Base-by-base conservation (phyloP, 495 filamentous ascomycete genomes). In the Talaromyces ruber region DNA sequence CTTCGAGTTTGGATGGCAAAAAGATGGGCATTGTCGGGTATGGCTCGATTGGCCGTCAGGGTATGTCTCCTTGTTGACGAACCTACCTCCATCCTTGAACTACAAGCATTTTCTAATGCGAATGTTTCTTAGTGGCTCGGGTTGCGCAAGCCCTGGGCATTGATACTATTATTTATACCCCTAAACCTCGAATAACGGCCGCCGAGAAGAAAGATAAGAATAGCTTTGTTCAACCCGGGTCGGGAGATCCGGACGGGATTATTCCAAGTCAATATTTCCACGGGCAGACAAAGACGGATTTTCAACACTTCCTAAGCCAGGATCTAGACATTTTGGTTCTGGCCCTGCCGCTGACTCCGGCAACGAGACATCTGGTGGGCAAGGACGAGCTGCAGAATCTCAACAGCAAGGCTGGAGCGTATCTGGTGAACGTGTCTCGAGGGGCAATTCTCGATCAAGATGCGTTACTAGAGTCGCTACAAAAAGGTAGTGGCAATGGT, bases 121-220 rank as follows among this genome's bases (percentile, higher is more conserved):
- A 32, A 56, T 56, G 53, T 56, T 43, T n/a, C n/a, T n/a, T 24
- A 76, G 81, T 85, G 55, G 91, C 83, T 21, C 82, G 86, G 11
- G 79, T 94, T 0, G 84, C 82, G 4, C 79, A 82, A 4, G 88
- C 88, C 4, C 70, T 94, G 63, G 92, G 92, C 3, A 92, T 92
- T 86, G 81, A 86, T 26, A 84, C 96, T 18, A 79, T 91, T 63
- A 91, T 90, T 9, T 92, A 90, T 76, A 95, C 91, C 0, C 88
- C 88, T 1, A 79, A 78, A 4, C 82, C 86, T 9, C 67, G 70
- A 39, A 25, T 54, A 2, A 80, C 79, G 14, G 68, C 77, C 82
- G 80, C 52, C 74, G 74, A 56, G 86, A 90, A 66, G 65, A 75
- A 9, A 82, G 43, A 47, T 47, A 22, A 47, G 14, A 47, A 47